Percentiles rank a stretch among this genome's conserved stretches.
These are phyloP conservation scores for Sarcocystis neurona DNA, from an alignment of 169 alveolate genomes.

Conservation along the genomic window DNA sequence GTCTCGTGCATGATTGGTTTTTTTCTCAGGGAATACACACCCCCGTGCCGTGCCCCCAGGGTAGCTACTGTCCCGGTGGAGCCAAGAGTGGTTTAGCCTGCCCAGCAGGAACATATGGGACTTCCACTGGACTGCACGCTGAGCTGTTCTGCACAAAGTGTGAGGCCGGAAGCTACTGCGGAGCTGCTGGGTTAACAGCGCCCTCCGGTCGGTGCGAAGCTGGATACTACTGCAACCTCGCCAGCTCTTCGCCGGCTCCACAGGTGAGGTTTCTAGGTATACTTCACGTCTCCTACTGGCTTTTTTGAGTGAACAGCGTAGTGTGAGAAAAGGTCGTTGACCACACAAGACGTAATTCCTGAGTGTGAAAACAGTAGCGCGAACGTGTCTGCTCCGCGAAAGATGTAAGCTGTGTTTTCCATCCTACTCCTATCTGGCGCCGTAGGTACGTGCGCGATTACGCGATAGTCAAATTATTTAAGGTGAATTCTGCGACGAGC, in stretches of 20 bases:
- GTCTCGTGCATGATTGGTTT: no score
- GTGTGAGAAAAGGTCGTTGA: not conserved
- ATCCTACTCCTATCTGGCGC: no score
- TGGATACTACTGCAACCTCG: constrained; percentile 46
- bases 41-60: not conserved
- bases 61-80: not conserved
- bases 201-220: not conserved
- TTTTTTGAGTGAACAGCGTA: constrained; percentile 32
- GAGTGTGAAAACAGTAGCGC: no score
- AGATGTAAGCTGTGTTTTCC: no score
- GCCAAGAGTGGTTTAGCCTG: not conserved
- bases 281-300: constrained; percentile 1
- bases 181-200: not conserved
- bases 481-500: not conserved
- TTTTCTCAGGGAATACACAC: not conserved
- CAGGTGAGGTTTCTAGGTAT: not conserved
- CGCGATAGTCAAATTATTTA: not conserved
- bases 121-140: constrained; percentile 1
- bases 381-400: no score
- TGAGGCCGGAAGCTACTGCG: constrained; percentile 36
- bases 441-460: no score
- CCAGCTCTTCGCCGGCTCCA: constrained; percentile 14
- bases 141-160: constrained; percentile 34
- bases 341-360: not conserved
- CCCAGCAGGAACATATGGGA: not conserved